phyloP scores from a whole-genome alignment of 2,329 filamentous ascomycete genomes.

The Aspergillus calidoustus region DNA sequence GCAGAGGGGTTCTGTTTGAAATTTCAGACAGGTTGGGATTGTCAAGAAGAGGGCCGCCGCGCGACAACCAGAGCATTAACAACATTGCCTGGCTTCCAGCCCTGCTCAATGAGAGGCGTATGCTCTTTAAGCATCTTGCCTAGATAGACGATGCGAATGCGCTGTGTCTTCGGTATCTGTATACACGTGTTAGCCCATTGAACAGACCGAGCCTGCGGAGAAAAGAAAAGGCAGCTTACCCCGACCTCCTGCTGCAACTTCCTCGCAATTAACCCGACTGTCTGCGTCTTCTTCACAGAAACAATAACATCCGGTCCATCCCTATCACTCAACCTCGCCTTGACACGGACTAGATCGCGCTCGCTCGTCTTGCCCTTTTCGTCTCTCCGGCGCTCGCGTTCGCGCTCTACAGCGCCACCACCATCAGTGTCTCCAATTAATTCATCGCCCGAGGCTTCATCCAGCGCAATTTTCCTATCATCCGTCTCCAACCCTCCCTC shows the following conservation, averaged over 20 bases:
- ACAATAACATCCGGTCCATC: conserved; percentile 66
- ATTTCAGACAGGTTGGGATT: neutral
- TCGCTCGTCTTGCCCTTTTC: conserved; percentile 66
- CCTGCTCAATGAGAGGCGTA: conserved; percentile 67
- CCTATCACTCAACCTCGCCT: conserved; percentile 68
- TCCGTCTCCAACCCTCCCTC: conserved; percentile 29
- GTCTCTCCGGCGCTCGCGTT: conserved; percentile 52
- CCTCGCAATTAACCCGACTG: conserved; percentile 65
- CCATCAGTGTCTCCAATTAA: conserved; percentile 29
- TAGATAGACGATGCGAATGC: conserved; percentile 76
- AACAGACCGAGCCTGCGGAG: neutral
- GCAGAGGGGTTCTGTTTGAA: too few species aligned
- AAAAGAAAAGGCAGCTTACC: conserved; percentile 55
- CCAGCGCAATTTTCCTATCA: conserved; percentile 40
- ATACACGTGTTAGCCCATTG: neutral
- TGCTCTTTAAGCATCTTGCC: conserved; percentile 78
- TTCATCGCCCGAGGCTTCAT: conserved; percentile 47
- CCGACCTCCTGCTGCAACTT: conserved; percentile 67
- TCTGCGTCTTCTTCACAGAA: conserved; percentile 62
- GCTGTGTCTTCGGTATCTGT: conserved; percentile 63
- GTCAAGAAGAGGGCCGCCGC: conserved; percentile 22
- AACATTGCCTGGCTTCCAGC: conserved; percentile 75
- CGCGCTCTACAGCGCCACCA: conserved; percentile 33
- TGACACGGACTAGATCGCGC: conserved; percentile 61
- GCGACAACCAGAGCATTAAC: conserved; percentile 74